Evolutionary conservation across 768 basidiomycete genomes (phyloP), one percentile per base, ranked within the genome.

Genomic region (Phlebiopsis flavidoalba): DNA sequence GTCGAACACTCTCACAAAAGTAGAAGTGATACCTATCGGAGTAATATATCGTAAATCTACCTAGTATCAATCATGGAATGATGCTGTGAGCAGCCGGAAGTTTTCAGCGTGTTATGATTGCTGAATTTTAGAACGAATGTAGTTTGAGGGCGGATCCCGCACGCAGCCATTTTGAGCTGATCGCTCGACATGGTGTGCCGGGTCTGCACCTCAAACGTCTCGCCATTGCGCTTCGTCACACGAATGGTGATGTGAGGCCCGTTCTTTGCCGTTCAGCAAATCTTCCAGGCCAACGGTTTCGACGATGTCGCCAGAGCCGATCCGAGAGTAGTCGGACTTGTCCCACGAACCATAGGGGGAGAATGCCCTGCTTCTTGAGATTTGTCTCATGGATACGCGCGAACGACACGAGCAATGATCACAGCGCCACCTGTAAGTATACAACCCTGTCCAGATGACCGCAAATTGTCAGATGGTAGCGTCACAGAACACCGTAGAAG

Each of bases 351-450:
- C 94, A 97, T n/a, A 98, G 79, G 14, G 97, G 97, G 19, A 99
- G 81, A 53, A 99, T 79, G 36, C 97, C 97, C 84, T 99, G 97
- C 84, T 99, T 99, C 92, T 97, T 97, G 60, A 98, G 75, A 73
- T 98, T 98, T 6, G 95, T 96, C 77, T 98, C 97, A 71, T 99
- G 97, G 54, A 99, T 99, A 54, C 97, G 89, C 65, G 97, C 97
- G 69, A 99, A 98, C 1, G 95, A 98, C n/a, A 21, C 94, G 80
- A 0, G 94, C 94, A 59, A 97, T 72, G 66, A 98, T 95, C 78
- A 94, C 77, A 5, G 82, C 83, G 68, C 93, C 94, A 17, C 40
- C 40, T 43, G 17, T 12, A 43, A 12, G 8, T 8, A 43, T 3
- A 43, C 10, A 96, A 93, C 89, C 63, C 11, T n/a, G 40, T 12